phyloP scores from a whole-genome alignment of 768 basidiomycete species.

The Suillus tomentosus region DNA sequence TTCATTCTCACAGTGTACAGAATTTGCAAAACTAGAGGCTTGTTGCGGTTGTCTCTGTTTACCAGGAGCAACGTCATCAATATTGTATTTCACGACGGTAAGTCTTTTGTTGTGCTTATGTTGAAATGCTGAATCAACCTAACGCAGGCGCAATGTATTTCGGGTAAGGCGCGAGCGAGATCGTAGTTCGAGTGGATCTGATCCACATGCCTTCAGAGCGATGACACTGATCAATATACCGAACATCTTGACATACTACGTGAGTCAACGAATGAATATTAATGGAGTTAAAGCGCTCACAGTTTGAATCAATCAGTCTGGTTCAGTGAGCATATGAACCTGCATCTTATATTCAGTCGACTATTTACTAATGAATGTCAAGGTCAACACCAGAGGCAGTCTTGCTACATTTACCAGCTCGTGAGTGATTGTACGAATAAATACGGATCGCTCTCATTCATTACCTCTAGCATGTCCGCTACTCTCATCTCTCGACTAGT shows the following conservation, averaged over 20 bases:
- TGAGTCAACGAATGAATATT: background rate
- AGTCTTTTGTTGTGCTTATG: background rate
- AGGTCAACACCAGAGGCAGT: background rate
- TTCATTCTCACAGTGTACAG: background rate
- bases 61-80: background rate
- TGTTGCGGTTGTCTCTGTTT: background rate
- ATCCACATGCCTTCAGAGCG: background rate
- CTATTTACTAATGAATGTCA: background rate
- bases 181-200: background rate
- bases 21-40: constrained; percentile 1
- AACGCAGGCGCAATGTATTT: background rate
- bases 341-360: background rate
- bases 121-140: background rate
- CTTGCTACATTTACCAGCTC: background rate
- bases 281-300: background rate
- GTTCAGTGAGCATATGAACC: background rate
- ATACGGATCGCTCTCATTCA: background rate
- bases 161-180: background rate
- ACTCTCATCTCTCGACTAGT: background rate
- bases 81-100: background rate
- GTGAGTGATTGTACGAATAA: background rate
- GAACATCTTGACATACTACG: background rate
- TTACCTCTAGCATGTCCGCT: background rate
- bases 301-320: background rate
- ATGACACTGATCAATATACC: background rate